A percentile compares a stretch with the other conserved stretches of the same genome.
phyloP scores from a whole-genome alignment of 2,329 filamentous ascomycete genomes.

The Penicillium expansum region DNA sequence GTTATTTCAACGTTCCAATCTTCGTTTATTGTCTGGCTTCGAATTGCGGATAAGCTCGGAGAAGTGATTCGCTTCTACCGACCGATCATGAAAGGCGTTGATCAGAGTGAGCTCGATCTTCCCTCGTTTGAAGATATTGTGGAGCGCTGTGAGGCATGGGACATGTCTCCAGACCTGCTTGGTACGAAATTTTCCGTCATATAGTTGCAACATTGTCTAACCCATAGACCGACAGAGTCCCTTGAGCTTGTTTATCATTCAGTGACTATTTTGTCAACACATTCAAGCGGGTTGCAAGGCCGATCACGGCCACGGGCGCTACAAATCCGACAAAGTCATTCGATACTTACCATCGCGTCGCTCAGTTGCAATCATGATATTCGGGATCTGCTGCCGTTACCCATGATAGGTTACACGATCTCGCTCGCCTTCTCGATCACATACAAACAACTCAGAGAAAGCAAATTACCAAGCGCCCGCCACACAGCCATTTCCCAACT shows the following conservation, averaged over 20 bases:
- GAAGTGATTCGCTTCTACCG: slow-evolving; percentile 13
- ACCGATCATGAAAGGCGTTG: slow-evolving; percentile 5
- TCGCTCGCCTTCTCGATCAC: slow-evolving; percentile 17
- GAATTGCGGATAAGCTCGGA: slow-evolving; percentile 8
- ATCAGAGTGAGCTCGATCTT: slow-evolving; percentile 7
- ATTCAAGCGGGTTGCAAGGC: slow-evolving; percentile 12
- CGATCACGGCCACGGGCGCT: slow-evolving; percentile 4
- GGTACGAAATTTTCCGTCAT: background rate
- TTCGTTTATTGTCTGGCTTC: slow-evolving; percentile 16
- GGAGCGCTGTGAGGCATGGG: background rate
- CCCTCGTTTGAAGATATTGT: slow-evolving; percentile 3
- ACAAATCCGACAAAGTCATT: slow-evolving; percentile 8
- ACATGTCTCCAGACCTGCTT: background rate
- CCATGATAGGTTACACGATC: slow-evolving; percentile 16
- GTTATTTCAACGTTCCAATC: slow-evolving; percentile 11
- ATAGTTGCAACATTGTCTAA: background rate
- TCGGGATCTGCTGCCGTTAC: slow-evolving; percentile 8
- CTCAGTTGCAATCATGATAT: slow-evolving; percentile 6
- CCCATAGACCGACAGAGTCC: background rate
- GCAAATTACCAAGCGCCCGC: slow-evolving; percentile 11
- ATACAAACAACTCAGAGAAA: slow-evolving; percentile 16
- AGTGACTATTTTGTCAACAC: slow-evolving; percentile 14
- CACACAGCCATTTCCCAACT: slow-evolving; percentile 9
- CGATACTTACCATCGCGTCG: background rate
- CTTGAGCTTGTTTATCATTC: slow-evolving; percentile 16